These are phyloP conservation scores for Astragalus glycyphyllos DNA, from an alignment of 306 rosid species.

Conservation along the genomic window DNA sequence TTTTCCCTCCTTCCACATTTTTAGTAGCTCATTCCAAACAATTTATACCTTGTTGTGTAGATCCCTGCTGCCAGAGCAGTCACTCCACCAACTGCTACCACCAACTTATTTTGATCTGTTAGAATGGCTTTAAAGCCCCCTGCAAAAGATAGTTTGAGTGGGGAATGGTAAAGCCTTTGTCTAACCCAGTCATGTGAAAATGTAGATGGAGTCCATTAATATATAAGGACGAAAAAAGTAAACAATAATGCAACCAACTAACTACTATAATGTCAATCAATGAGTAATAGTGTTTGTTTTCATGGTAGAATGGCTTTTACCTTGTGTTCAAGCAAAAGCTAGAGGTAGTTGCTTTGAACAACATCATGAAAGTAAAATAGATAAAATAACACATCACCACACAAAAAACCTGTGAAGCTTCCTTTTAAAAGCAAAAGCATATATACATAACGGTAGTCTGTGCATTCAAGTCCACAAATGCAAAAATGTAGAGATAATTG, in stretches of 20 bases:
- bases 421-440: neutral
- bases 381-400: neutral
- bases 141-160: slow-evolving; percentile 48
- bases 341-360: neutral
- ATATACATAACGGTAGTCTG: neutral
- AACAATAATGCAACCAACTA: slow-evolving; percentile 10
- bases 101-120: slow-evolving; percentile 95
- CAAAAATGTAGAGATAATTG: neutral
- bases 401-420: neutral
- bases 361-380: neutral
- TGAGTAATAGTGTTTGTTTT: neutral
- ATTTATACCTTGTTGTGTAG: slow-evolving; percentile 87
- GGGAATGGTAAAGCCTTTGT: neutral
- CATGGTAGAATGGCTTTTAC: no score
- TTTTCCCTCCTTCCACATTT: slow-evolving; percentile 5
- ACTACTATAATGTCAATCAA: neutral
- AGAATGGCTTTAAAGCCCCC: slow-evolving; percentile 93
- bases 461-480: slow-evolving; percentile 4
- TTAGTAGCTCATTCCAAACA: slow-evolving; percentile 6
- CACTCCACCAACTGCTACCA: slow-evolving; percentile 96
- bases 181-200: slow-evolving; percentile 12
- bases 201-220: slow-evolving; percentile 15
- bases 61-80: slow-evolving; percentile 97
- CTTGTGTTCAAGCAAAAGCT: no score
- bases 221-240: neutral